Base-by-base conservation (phyloP, 2,329 filamentous ascomycete genomes). In the Biscogniauxia marginata region DNA sequence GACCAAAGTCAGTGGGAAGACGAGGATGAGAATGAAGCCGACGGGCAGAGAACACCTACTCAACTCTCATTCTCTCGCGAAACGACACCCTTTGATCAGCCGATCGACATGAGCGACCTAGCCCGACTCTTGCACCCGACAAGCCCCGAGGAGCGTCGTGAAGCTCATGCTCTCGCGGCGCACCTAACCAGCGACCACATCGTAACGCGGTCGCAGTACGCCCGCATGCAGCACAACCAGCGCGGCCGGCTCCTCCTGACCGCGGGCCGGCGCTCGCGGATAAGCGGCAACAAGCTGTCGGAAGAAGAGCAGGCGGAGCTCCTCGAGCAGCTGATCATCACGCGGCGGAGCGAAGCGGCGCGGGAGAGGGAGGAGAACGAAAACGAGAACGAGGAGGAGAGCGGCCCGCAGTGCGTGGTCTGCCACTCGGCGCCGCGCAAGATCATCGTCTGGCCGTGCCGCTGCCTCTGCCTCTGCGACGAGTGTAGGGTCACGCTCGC, bases 361-460 rank as follows among this genome's bases (percentile, higher is more conserved):
- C 57, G 39, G 46, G 59, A 55, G 54, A 47, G 39, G 11, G 57
- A 50, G 39, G 50, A 56, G 50, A 49, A 54, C 66, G 25, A 46
- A 34, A 49, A 53, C 59, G n/a, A 53, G 11, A 46, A 93, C 68
- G 90, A 89, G 1, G 73, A 71, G 2, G 84, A 86, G 24, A 84
- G 81, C 44, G 87, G 91, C 0, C 91, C 92, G 2, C 89, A 90
- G 63, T 99, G 95, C 67, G 95, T 98, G 0, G 91, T 99, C 4
- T 99, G 95, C 70, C 93, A 98, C 71, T 86, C 86, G 53, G 83
- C 84, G n/a, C 86, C 92, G 3, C 82, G 95, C 18, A 96, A 90
- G 7, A 89, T 98, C 58, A 89, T 99, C 53, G 88, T 96, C 1
- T 98, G 95, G 95, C 95, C 95, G 0, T 99, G 95, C 71, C 89